Base-by-base conservation (phyloP, 2,329 filamentous ascomycete species). In the Aaosphaeria arxii region DNA sequence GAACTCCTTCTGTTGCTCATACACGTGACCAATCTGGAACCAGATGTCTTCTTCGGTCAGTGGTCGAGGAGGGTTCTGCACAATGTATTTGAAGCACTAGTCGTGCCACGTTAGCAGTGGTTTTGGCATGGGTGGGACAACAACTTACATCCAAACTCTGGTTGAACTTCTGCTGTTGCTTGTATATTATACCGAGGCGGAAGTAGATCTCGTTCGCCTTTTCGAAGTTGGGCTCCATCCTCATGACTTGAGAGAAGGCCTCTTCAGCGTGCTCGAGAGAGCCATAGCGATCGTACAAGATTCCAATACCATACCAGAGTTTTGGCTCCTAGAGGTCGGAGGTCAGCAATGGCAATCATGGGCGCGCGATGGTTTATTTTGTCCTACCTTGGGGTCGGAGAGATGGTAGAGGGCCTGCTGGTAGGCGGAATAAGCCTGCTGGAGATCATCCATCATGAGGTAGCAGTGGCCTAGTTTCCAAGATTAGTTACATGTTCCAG, bases 161-260 rank as follows among this genome's bases (percentile, higher is more conserved):
- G 45, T 79, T 79, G 69, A 91, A 99, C 70, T 97, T 97, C 53
- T 91, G 87, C 68, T 97, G 94, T 64, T 97, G 92, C 71, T 99
- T 99, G 77, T 97, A 97, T 57, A 99, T 97, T 75, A 99, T 99
- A n/a, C 94, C 94, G 6, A 99, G 81, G 30, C 94, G 85, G 74
- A 99, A 99, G 71, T 97, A 99, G 46, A 99, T 97, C 70, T 99
- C 94, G 64, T 97, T 97, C 48, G 92, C 91, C 79, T 99, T 99
- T 66, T 99, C 94, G 59, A 97, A 97, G 60, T 91, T 87, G 4
- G 92, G 94, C 63, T 96, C 88, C 87, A 99, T 97, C 59, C 90
- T 87, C 94, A 99, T 97, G 53, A 99, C 94, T 66, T 97, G 90
- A 2, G 92, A 96, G 67, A 97, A 97, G 5, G 94, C 94, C 69